A percentile compares a stretch with the other conserved stretches of the same genome.
phyloP scores from a whole-genome alignment of 495 filamentous ascomycete genomes.

The Annulohypoxylon moriforme region DNA sequence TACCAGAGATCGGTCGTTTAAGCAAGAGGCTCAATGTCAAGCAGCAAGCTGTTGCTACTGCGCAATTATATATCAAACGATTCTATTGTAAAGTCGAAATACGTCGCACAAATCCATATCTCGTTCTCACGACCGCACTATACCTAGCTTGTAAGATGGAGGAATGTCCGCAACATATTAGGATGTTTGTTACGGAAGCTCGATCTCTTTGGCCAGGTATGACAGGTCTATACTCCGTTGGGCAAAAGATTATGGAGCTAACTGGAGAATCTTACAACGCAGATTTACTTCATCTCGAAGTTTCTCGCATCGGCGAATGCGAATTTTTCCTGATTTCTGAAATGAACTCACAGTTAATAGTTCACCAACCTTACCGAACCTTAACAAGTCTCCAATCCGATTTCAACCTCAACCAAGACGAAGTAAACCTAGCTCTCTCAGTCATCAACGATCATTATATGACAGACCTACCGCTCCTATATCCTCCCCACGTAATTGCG shows the following conservation, averaged over 20 bases:
- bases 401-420: constrained; percentile 79
- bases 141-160: constrained; percentile 99
- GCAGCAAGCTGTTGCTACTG: constrained; percentile 94
- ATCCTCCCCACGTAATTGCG: constrained; percentile 90
- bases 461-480: constrained; percentile 89
- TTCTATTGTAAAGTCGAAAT: constrained; percentile 95
- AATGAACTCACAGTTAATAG: constrained; percentile 92
- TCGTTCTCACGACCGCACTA: constrained; percentile 88
- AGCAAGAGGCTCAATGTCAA: constrained; percentile 81
- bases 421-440: constrained; percentile 80
- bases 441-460: constrained; percentile 97
- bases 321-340: constrained; percentile 96
- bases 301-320: constrained; percentile 92
- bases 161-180: constrained; percentile 96
- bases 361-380: constrained; percentile 97
- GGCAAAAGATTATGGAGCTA: constrained; percentile 5
- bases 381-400: constrained; percentile 76
- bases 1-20: constrained; percentile 80
- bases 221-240: constrained; percentile 37
- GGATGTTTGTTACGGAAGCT: constrained; percentile 85
- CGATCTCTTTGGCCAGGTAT: constrained; percentile 86
- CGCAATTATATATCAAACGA: constrained; percentile 91
- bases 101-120: constrained; percentile 91
- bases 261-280: constrained; percentile 30
- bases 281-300: constrained; percentile 84